A percentile compares a stretch with the other conserved stretches of the same genome.
phyloP scores from a whole-genome alignment of 2,329 filamentous ascomycete genomes.

The Thielaviopsis punctulata region DNA sequence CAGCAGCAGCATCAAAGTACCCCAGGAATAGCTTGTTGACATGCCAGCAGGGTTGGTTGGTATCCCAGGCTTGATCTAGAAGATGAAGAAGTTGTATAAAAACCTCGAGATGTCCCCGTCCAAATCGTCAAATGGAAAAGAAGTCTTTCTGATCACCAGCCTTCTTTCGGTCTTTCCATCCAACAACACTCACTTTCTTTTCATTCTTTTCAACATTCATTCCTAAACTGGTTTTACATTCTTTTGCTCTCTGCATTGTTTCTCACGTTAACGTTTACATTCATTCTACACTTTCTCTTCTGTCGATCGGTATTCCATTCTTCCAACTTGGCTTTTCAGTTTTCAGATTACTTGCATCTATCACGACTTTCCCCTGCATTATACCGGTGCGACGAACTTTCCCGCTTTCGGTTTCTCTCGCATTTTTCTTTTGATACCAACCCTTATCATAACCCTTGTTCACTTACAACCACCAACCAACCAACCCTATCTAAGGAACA shows the following conservation, averaged over 20 bases:
- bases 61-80: neutral
- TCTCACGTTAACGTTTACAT: neutral
- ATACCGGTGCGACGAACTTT: too few relatives aligned
- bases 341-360: too few relatives aligned
- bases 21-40: too few relatives aligned
- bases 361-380: too few relatives aligned
- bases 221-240: neutral
- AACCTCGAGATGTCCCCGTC: neutral
- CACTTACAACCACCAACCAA: neutral
- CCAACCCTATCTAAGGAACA: conserved; percentile 1
- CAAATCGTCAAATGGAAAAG: neutral
- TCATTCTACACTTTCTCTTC: neutral
- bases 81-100: neutral
- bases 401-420: too few relatives aligned
- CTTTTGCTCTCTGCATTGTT: neutral
- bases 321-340: too few relatives aligned
- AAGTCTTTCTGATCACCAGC: neutral
- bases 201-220: neutral
- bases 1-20: too few relatives aligned
- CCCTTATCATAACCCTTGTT: neutral
- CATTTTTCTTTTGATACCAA: too few relatives aligned
- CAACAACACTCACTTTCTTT: neutral
- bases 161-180: neutral
- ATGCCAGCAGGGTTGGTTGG: neutral
- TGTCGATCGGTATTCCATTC: conserved; percentile 4